Evolutionary conservation across 1,284 basidiomycete species (phyloP).

Genomic region (Puccinia coronata): DNA sequence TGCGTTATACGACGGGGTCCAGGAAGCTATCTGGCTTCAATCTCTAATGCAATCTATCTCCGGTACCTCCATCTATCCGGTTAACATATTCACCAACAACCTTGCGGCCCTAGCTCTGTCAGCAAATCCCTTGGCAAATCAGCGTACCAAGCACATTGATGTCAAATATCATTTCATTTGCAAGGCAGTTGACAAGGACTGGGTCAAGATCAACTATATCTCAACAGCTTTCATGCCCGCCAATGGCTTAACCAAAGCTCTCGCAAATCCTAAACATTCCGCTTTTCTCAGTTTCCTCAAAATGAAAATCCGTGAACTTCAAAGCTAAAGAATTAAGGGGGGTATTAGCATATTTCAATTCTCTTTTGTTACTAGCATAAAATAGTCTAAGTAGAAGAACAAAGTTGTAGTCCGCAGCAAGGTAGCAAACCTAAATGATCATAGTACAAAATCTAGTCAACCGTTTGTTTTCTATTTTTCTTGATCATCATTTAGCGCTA

Average conservation of each 20-base stretch:
- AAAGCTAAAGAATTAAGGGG: not conserved
- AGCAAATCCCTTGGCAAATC: not conserved
- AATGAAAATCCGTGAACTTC: not conserved
- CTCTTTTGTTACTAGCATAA: too few species aligned
- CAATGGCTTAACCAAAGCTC: too few species aligned
- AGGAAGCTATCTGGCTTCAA: not conserved
- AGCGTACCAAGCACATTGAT: conserved; percentile 4
- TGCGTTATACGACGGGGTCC: not conserved
- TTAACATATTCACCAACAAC: not conserved
- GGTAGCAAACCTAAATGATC: not conserved
- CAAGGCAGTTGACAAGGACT: not conserved
- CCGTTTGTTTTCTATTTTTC: too few species aligned
- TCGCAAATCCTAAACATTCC: not conserved
- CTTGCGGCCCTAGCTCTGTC: not conserved
- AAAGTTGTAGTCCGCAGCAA: too few species aligned
- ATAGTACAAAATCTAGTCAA: too few species aligned
- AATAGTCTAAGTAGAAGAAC: too few species aligned
- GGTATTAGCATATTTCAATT: too few species aligned
- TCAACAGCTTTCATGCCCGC: not conserved
- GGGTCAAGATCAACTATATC: not conserved
- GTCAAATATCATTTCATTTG: conserved; percentile 5
- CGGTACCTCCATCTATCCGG: not conserved
- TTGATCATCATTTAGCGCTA: too few species aligned
- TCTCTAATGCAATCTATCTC: not conserved
- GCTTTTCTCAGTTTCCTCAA: not conserved